A percentile compares a stretch with the other conserved stretches of the same genome.
Conservation (phyloP, 1,139 yeast genomes). For the Geotrichum australiense region DNA sequence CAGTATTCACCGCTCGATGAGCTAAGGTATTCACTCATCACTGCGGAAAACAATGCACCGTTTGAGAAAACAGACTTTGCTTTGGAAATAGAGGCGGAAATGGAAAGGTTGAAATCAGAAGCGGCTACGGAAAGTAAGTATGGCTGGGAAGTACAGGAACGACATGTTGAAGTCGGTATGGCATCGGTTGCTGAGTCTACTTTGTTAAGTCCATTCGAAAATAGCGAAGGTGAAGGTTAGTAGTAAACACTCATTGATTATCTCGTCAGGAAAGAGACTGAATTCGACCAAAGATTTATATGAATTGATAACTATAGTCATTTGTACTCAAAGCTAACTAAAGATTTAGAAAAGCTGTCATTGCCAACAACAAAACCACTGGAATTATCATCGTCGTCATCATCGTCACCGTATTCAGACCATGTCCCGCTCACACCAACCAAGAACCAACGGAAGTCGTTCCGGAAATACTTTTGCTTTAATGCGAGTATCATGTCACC, state of each 20-base stretch:
- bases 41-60: no score
- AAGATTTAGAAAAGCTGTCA: no score
- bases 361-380: background rate
- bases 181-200: background rate
- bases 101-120: background rate
- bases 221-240: background rate
- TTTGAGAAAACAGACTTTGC: no score
- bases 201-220: background rate
- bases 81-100: background rate
- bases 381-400: background rate
- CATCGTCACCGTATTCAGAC: no score
- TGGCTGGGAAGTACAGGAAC: background rate
- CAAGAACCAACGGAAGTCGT: background rate
- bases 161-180: background rate
- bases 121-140: background rate
- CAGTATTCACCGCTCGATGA: constrained; percentile 13
- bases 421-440: background rate
- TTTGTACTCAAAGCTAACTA: no score
- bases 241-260: no score
- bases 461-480: constrained; percentile 4
- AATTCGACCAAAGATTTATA: no score
- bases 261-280: no score
- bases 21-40: constrained; percentile 4
- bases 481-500: background rate
- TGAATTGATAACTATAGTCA: no score